Evolutionary conservation across 2,329 filamentous ascomycete genomes (phyloP), one percentile per base, ranked within the genome.

Genomic region (Colletotrichum destructivum): DNA sequence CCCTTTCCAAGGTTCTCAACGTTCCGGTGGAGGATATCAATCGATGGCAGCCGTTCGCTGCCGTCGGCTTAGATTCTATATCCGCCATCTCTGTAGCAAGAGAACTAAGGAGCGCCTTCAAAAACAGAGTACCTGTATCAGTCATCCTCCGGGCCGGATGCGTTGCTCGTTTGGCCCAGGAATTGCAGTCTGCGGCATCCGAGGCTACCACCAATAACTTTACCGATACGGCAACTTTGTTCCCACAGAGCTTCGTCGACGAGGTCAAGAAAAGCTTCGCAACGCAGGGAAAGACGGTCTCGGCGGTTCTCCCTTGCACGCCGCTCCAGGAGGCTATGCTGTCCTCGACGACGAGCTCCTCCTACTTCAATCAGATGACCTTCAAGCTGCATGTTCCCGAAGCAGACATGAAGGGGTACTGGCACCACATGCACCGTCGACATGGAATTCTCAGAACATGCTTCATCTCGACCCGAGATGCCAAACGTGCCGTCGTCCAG

Each of bases 241-340:
- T 71, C 11, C 18, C 70, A 6, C 5, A 13, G 21, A 42, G 51
- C 31, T 71, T 61, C 13, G 56, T 13, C 47, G 61, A 21, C 15
- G 35, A 23, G 54, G 13, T 64, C 26, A 63, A 54, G 35, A 15
- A 44, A 21, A 42, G 47, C 2, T 83, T 88, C 66, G 55, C 74
- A 5, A 18, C 71, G 5, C 72, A 79, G 2, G 79, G 79, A 0
- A 78, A 80, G 5, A 55, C 75, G 0, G 83, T 93, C 3, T 81
- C 88, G 40, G 84, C 83, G 1, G 85, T 97, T 11, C 82, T 95
- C 6, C 95, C 95, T 0, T 98, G 95, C 78, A 97, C 94, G 1
- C 93, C 95, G 0, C 83, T 98, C 0, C 95, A 98, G 79, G 93
- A 97, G 82, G 93, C 92, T 0, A 98, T 98, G 94, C 84, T 98